Base-by-base conservation (phyloP, 2,329 filamentous ascomycete genomes). In the Penicillium sp. region DNA sequence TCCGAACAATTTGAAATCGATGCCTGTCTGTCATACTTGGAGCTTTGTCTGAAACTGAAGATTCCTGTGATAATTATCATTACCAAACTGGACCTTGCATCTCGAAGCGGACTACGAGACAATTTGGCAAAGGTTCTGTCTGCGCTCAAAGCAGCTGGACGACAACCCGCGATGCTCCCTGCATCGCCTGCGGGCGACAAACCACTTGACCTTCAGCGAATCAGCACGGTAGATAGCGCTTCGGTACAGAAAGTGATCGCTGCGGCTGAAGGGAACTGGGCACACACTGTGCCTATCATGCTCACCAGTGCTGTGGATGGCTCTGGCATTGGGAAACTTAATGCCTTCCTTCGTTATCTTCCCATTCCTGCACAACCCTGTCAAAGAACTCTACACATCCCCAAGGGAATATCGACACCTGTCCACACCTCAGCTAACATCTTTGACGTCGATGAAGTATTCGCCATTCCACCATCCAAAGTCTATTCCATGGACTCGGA, bases 401-500 rank as follows among this genome's bases (percentile, higher is more conserved):
- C 56, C 3, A 59, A 53, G n/a, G 40, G 46, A 11, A 11, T 39
- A 12, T 37, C 48, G 13, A n/a, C 33, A 11, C 13, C 47, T 2
- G 45, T 58, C 0, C 77, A 83, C 50, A 78, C 81, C 47, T 80
- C 83, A 1, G 74, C 75, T 4, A 80, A 80, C 29, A 72, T 96
- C 2, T 97, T 97, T 63, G 88, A 96, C 63, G 81, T 97, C 19
- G 92, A 97, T 64, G 92, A 96, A 59, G 83, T 90, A 1, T 97
- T 95, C 67, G 87, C 81, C 50, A 80, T 91, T 12, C 81, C 86
- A 1, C 79, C 80, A 0, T 81, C 83, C 1, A 83, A 83, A 54
- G 75, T 80, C 4, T 75, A 73, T 54, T 71, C 70, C 3, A 53
- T 62, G 14, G 68, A 73, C 2, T 64, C 59, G 54, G 60, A 75